Evolutionary conservation across 208 protist genomes (phyloP).

Genomic region (Leishmania mexicana): DNA sequence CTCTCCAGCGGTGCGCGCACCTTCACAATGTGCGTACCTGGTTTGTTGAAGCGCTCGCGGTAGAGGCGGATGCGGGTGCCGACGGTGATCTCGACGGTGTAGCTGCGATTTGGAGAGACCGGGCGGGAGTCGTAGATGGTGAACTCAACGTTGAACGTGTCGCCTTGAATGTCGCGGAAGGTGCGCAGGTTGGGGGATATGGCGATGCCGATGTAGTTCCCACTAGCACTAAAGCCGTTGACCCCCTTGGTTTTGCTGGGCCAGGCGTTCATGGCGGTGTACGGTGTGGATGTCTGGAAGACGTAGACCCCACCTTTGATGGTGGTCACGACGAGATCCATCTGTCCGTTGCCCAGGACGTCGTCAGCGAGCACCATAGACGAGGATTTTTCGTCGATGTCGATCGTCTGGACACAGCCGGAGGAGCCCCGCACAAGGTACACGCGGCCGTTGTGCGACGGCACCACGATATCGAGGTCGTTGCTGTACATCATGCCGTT

Average conservation of each 20-base stretch:
- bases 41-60: conserved; percentile 34
- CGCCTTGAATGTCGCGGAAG: conserved; percentile 69
- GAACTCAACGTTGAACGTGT: conserved; percentile 68
- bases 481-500: conserved; percentile 24
- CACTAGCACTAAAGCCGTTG: conserved; percentile 79
- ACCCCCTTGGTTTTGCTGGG: conserved; percentile 65
- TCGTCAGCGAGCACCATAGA: conserved; percentile 92
- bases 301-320: conserved; percentile 88
- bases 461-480: conserved; percentile 82
- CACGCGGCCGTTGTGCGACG: conserved; percentile 87
- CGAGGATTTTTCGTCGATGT: conserved; percentile 91
- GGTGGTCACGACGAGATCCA: conserved; percentile 91
- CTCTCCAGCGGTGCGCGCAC: conserved; percentile 68
- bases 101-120: conserved; percentile 28
- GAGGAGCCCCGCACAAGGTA: conserved; percentile 80
- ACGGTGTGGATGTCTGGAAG: conserved; percentile 73
- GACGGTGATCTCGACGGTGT: conserved; percentile 69
- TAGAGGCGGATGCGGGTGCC: conserved; percentile 67
- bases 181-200: conserved; percentile 60
- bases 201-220: conserved; percentile 76
- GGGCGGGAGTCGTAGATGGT: conserved; percentile 64
- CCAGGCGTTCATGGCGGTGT: conserved; percentile 83
- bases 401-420: conserved; percentile 88
- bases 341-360: conserved; percentile 86
- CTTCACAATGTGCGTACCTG: conserved; percentile 52